These are phyloP conservation scores for Trichophyton rubrum DNA, from an alignment of 2,329 filamentous ascomycete genomes.

Conservation along the genomic window DNA sequence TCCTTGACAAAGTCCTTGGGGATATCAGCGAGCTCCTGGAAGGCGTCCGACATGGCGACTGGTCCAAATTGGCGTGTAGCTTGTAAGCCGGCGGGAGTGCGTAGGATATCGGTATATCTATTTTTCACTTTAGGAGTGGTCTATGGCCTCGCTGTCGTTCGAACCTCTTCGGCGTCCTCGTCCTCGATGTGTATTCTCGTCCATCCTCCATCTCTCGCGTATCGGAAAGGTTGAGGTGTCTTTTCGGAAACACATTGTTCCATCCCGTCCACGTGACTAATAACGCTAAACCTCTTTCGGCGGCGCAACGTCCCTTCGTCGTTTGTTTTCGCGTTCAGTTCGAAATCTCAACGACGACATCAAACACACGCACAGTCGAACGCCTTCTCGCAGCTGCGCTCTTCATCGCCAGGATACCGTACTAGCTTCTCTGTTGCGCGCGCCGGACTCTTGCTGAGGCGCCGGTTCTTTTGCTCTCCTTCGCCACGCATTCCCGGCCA, in stretches of 20 bases:
- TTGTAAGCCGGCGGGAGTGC: not conserved
- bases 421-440: not conserved
- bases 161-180: not conserved
- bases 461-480: not conserved
- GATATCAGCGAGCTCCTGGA: conserved; percentile 50
- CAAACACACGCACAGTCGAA: not conserved
- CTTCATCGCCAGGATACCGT: not conserved
- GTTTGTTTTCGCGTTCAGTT: not conserved
- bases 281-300: not conserved
- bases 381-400: not conserved
- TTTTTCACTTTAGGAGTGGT: not conserved
- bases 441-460: not conserved
- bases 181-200: not conserved
- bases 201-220: not conserved
- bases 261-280: not conserved
- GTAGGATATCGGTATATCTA: not conserved
- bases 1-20: conserved; percentile 43
- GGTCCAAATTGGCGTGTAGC: not conserved
- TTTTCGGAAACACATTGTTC: not conserved
- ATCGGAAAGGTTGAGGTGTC: not conserved
- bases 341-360: not conserved
- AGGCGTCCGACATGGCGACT: conserved; percentile 42
- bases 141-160: not conserved
- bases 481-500: not conserved
- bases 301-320: not conserved